Conservation (phyloP, 495 filamentous ascomycete species). For the Rhizodiscina lignyota region DNA sequence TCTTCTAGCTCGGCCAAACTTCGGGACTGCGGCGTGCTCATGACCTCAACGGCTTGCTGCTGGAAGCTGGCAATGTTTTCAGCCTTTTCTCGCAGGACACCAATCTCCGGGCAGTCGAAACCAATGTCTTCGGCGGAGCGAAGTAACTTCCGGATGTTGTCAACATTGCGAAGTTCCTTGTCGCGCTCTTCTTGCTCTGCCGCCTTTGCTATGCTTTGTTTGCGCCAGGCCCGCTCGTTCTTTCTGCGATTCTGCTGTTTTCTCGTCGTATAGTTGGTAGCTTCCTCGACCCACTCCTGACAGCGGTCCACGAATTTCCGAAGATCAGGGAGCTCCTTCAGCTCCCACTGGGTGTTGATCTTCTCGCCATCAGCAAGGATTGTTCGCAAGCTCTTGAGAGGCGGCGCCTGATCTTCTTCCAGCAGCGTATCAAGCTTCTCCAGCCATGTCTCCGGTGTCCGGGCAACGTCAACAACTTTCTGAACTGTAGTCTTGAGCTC, state of each 20-base stretch:
- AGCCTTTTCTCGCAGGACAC: conserved; percentile 69
- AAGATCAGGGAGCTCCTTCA: conserved; percentile 68
- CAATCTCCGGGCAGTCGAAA: conserved; percentile 91
- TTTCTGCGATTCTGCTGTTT: conserved; percentile 98
- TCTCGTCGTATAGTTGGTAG: conserved; percentile 87
- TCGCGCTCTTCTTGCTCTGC: conserved; percentile 80
- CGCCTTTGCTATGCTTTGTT: conserved; percentile 44
- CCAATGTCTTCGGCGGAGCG: conserved; percentile 71
- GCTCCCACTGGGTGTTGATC: conserved; percentile 90
- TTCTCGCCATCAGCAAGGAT: conserved; percentile 90
- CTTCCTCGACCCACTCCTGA: conserved; percentile 97
- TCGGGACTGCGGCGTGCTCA: conserved; percentile 34
- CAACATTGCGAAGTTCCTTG: conserved; percentile 74
- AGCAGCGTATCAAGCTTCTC: conserved; percentile 77
- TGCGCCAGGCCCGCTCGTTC: conserved; percentile 84
- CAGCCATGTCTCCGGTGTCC: conserved; percentile 74
- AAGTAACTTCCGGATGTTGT: conserved; percentile 76
- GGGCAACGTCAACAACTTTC: conserved; percentile 73
- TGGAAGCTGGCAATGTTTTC: conserved; percentile 81
- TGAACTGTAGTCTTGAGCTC: conserved; percentile 45
- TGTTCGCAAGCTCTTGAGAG: conserved; percentile 69
- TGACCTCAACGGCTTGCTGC: conserved; percentile 49
- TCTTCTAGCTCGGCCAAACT: conserved; percentile 69
- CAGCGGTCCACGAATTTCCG: conserved; percentile 83
- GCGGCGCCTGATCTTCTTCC: conserved; percentile 65